These are phyloP conservation scores for Posidonia oceanica DNA, from an alignment of 116 monocot species.

Conservation along the genomic window DNA sequence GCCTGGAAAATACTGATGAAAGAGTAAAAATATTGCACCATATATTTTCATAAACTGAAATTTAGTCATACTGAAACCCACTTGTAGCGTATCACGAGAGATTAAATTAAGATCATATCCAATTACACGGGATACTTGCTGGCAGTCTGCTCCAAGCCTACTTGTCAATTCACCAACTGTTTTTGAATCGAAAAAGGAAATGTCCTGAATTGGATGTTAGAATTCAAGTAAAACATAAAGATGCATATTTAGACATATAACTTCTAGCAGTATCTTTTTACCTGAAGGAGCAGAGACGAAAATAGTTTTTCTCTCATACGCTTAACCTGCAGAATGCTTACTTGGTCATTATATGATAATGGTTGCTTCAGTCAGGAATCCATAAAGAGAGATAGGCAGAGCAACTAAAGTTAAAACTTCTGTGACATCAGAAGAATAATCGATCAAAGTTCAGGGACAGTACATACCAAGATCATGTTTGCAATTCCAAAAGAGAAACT, in stretches of 20 bases:
- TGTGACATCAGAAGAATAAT: background rate
- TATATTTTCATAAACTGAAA: background rate
- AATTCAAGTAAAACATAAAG: background rate
- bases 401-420: background rate
- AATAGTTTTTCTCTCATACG: slow-evolving; percentile 81
- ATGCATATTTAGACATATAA: too few relatives aligned
- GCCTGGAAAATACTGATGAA: slow-evolving; percentile 36
- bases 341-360: background rate
- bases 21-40: slow-evolving; percentile 4
- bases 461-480: slow-evolving; percentile 88
- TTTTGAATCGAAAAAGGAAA: slow-evolving; percentile 84
- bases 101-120: slow-evolving; percentile 91
- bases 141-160: slow-evolving; percentile 95
- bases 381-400: background rate
- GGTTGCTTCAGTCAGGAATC: background rate
- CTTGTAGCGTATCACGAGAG: slow-evolving; percentile 85
- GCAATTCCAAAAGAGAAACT: slow-evolving; percentile 82
- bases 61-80: slow-evolving; percentile 11
- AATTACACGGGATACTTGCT: slow-evolving; percentile 94
- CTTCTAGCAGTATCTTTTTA: slow-evolving; percentile 9
- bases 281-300: slow-evolving; percentile 75
- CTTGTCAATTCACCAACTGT: slow-evolving; percentile 95
- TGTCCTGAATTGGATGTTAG: slow-evolving; percentile 39
- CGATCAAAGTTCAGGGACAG: background rate
- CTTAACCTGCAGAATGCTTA: slow-evolving; percentile 51